Conservation (phyloP, 2,329 filamentous ascomycete species). For the Colletotrichum echinochloae region DNA sequence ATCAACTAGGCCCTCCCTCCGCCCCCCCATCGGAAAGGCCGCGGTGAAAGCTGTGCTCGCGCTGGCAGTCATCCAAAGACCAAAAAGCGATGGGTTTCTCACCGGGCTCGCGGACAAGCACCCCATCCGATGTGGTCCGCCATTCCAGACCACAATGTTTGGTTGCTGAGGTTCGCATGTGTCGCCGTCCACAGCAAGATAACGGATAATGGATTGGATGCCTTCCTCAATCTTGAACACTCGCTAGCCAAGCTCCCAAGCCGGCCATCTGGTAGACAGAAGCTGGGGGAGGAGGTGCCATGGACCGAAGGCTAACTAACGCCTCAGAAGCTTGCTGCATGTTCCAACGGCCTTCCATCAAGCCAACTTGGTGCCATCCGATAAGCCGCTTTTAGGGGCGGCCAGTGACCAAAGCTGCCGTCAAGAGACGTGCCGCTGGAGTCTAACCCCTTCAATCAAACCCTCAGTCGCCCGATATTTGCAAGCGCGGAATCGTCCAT, state of each 20-base stretch:
- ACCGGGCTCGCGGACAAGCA: constrained; percentile 6
- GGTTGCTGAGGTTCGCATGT: constrained; percentile 18
- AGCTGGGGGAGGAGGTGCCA: constrained; percentile 32
- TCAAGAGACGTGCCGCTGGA: constrained; percentile 32
- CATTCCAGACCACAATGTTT: constrained; percentile 12
- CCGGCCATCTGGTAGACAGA: constrained; percentile 13
- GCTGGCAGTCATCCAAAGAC: constrained; percentile 21
- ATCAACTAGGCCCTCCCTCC: constrained; percentile 36
- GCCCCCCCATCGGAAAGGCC: constrained; percentile 39
- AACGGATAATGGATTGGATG: neutral
- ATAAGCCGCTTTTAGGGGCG: constrained; percentile 33
- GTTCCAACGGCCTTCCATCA: constrained; percentile 41
- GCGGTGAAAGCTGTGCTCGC: constrained; percentile 28
- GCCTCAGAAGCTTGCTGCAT: constrained; percentile 41
- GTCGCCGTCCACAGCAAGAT: constrained; percentile 3
- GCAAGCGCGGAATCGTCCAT: constrained; percentile 18
- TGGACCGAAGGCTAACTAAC: constrained; percentile 20
- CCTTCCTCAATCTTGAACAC: constrained; percentile 6
- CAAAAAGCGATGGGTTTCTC: constrained; percentile 7
- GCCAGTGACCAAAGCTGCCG: constrained; percentile 32
- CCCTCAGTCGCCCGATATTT: neutral
- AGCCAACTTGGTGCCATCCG: constrained; percentile 33
- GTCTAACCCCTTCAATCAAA: constrained; percentile 26
- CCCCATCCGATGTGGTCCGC: constrained; percentile 22
- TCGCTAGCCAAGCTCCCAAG: constrained; percentile 37